phyloP scores from a whole-genome alignment of 129 eudicot genomes.

The Lactuca sativa region DNA sequence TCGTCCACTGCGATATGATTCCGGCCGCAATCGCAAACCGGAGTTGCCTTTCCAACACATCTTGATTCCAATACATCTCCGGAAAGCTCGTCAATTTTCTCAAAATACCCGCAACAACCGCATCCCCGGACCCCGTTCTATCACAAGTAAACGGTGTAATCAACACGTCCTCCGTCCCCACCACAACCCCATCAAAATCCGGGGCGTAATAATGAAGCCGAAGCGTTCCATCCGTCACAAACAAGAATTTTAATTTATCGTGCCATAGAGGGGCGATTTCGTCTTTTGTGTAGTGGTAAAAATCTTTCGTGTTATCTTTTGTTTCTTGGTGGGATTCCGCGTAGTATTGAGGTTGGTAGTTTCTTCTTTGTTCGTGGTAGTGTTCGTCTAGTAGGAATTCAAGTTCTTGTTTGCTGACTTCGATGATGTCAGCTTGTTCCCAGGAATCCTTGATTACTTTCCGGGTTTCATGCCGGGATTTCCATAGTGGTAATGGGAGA shows the following conservation, averaged over 20 bases:
- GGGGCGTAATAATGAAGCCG: constrained; percentile 81
- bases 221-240: constrained; percentile 93
- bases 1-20: constrained; percentile 95
- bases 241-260: constrained; percentile 58
- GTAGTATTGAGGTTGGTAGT: constrained; percentile 68
- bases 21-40: constrained; percentile 94
- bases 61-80: constrained; percentile 72
- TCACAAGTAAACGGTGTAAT: constrained; percentile 94
- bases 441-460: constrained; percentile 68
- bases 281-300: constrained; percentile 78
- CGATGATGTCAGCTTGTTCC: constrained; percentile 79
- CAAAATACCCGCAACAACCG: constrained; percentile 87
- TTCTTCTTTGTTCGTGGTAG: constrained; percentile 62
- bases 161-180: constrained; percentile 90
- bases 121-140: constrained; percentile 96
- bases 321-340: constrained; percentile 68
- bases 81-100: constrained; percentile 73
- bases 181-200: constrained; percentile 74
- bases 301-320: constrained; percentile 52
- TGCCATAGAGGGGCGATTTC: constrained; percentile 92
- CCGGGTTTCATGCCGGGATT: constrained; percentile 75
- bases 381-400: constrained; percentile 86
- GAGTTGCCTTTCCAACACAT: constrained; percentile 72
- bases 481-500: constrained; percentile 89
- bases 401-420: constrained; percentile 77